Base-by-base conservation (phyloP, 805 yeast genomes). In the Metschnikowia colocasiae region DNA sequence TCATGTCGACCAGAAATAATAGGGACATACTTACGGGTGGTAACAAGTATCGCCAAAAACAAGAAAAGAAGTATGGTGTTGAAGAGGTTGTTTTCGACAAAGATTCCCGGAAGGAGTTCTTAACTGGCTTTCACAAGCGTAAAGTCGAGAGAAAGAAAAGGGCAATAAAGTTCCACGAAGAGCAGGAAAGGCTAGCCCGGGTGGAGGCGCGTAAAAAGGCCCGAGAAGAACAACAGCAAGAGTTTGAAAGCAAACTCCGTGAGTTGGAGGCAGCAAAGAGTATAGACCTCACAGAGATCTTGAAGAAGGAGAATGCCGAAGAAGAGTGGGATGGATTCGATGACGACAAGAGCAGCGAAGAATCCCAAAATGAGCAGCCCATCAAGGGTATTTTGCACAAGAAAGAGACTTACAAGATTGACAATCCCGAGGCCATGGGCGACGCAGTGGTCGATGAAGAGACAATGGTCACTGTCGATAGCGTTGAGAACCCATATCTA, bases 81-180 rank as follows among this genome's bases (percentile, higher is more conserved):
- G 91, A 80, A 23, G 97, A 89, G 63, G 95, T 94, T 25, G 81
- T 79, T 1, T 94, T 90, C 63, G 94, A 94, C 65, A 80, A 81
- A 53, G 86, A 78, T 16, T 78, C 85, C n/a, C 71, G 97, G 62
- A 68, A 75, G 64, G 96, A 92, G 51, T 92, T 82, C 64, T 70
- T 92, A 55, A 92, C 97, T 2, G 99, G 99, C 34, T 92, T 92
- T 65, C 98, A 94, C 66, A 92, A 92, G 69, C 79, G 99, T 60
- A 92, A 92, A 63, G 63, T 92, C 15, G 87, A 87, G 60, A 78
- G 98, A 64, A 86, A 87, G 68, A 91, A 89, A 69, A 82, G 84
- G 54, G 98, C 97, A 0, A 82, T 80, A 55, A 87, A 79, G 50
- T 82, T 74, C 58, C 79, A 79, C 43, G 82, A 84, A 56, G 96